These are phyloP conservation scores for Amylostereum areolatum DNA, from an alignment of 1,284 basidiomycete genomes.

Conservation along the genomic window DNA sequence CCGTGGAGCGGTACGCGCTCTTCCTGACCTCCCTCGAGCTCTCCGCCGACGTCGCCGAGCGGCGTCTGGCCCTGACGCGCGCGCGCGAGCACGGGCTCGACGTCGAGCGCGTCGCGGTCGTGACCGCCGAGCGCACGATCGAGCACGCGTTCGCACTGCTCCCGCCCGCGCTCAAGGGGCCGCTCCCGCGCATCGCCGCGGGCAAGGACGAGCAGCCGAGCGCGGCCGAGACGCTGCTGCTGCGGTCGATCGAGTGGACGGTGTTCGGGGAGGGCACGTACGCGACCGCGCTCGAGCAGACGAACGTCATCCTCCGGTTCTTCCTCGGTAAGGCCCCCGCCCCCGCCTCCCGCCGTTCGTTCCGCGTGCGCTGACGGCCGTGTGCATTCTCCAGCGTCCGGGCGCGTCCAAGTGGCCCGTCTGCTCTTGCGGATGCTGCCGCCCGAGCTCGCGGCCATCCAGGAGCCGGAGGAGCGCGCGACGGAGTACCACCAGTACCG, in stretches of 20 bases:
- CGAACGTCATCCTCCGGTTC: conserved; percentile 81
- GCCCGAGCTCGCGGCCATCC: conserved; percentile 50
- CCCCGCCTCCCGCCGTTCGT: no score
- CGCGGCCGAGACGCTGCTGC: conserved; percentile 61
- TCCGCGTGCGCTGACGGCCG: no score
- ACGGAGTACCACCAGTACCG: conserved; percentile 70
- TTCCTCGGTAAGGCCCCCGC: conserved; percentile 67
- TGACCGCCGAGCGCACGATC: conserved; percentile 77
- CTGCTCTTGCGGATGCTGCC: conserved; percentile 64
- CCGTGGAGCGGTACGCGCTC: conserved; percentile 87
- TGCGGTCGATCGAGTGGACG: conserved; percentile 94
- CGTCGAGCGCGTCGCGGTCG: conserved; percentile 73
- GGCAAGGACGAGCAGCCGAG: conserved; percentile 34
- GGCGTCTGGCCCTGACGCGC: conserved; percentile 68
- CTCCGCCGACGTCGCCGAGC: conserved; percentile 59
- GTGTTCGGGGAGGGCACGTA: conserved; percentile 73
- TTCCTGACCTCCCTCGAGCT: conserved; percentile 85
- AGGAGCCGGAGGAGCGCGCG: conserved; percentile 54
- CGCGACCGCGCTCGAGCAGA: conserved; percentile 75
- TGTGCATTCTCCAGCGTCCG: conserved; percentile 66
- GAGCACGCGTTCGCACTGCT: conserved; percentile 66
- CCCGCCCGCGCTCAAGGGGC: conserved; percentile 41
- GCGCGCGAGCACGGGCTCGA: conserved; percentile 85
- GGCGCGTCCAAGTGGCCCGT: conserved; percentile 68
- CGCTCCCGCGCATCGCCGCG: conserved; percentile 52